Percentiles rank a stretch among this genome's conserved stretches.
These are phyloP conservation scores for Carex littledalei DNA, from an alignment of 176 grass and related monocot species.

Conservation along the genomic window DNA sequence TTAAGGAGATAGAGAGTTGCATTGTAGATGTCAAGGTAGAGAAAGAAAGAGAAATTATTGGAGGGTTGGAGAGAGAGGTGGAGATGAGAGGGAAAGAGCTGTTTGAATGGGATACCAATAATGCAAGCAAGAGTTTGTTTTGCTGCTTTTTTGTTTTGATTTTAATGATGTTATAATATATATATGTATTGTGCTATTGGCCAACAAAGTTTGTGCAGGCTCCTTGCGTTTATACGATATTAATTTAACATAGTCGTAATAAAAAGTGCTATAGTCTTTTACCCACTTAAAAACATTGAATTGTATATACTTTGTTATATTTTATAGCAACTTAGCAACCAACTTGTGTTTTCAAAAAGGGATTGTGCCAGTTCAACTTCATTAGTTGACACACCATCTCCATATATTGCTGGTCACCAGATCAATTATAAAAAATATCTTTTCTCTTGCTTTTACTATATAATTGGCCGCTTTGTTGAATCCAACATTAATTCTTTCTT, in stretches of 20 bases:
- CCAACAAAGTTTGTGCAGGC: neutral
- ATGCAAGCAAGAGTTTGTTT: conserved; percentile 14
- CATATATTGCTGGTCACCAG: neutral
- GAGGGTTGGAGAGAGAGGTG: neutral
- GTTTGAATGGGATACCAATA: conserved; percentile 27
- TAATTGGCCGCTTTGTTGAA: neutral
- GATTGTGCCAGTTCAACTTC: neutral
- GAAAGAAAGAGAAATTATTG: conserved; percentile 1
- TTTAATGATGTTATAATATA: conserved; percentile 4
- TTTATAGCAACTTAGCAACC: neutral
- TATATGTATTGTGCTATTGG: neutral
- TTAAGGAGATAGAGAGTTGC: conserved; percentile 16
- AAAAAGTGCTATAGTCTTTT: neutral
- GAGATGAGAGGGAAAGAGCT: conserved; percentile 8
- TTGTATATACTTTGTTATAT: neutral
- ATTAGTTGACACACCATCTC: neutral
- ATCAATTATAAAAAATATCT: neutral
- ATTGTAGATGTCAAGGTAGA: conserved; percentile 20
- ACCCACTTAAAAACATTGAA: neutral
- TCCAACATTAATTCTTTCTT: neutral
- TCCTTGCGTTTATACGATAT: conserved; percentile 23
- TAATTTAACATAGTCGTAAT: neutral
- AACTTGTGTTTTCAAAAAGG: neutral
- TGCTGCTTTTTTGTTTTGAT: neutral
- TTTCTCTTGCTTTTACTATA: neutral